Evolutionary conservation across 2,329 filamentous ascomycete species (phyloP), one percentile per base, ranked within the genome.

Genomic region (Tetracladium maxilliforme): DNA sequence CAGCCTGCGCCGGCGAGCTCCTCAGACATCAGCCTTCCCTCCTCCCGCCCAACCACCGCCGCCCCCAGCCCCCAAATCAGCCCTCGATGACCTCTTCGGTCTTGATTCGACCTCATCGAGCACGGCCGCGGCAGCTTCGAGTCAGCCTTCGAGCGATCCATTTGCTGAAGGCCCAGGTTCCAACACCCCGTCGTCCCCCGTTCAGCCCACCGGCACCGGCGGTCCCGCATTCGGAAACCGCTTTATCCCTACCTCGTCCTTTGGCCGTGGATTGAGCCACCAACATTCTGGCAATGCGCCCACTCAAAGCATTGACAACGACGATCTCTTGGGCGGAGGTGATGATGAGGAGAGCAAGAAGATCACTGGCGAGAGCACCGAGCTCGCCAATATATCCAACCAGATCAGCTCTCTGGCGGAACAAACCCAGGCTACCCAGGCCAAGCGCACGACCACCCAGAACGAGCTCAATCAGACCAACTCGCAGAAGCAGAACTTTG

Each of bases 321-420:
- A 94, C 40, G 90, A 95, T 48, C 63, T 95, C 6, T 63, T 98
- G n/a, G 82, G 81, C 10, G 86, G 94, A 39, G 77, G 75, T 35
- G 87, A 95, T 36, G 78, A 79, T 2, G 84, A 92, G 42, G 72
- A 86, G 28, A 87, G 76, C 52, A 90, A 79, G 49, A 92, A 80
- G 47, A 59, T 95, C 14, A 90, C 79, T 1, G 77, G 74, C 35
- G 90, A 98, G 44, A 90, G 86, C 3, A 77, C 80, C 1, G 90
- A 98, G 48, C 64, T 98, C 30, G 90, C 86, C 25, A 95, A 98
- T 45, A 63, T 98, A 38, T 94, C 87, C 1, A 95, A 92, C 47
- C 90, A 95, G 49, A 83, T 98, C 35, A 76, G 83, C 16, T 87
- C 80, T 3, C 55, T 98, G 28, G 79, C 86, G 1, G 92, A 77